A percentile compares a stretch with the other conserved stretches of the same genome.
phyloP scores from a whole-genome alignment of 306 rosid genomes.

The Boehmeria nivea region DNA sequence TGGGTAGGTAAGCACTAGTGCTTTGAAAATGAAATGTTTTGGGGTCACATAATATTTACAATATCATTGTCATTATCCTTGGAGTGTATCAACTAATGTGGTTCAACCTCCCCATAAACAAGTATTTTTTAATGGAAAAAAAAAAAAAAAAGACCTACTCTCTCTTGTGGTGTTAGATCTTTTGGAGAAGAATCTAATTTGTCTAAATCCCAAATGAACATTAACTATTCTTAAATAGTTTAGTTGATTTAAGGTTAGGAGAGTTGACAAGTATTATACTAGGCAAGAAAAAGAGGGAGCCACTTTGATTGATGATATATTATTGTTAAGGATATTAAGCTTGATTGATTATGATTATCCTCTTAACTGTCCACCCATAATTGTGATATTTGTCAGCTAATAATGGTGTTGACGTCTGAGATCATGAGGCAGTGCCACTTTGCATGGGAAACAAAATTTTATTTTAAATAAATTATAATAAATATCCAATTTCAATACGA shows the following conservation, averaged over 20 bases:
- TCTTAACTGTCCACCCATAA: conserved; percentile 12
- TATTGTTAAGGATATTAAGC: conserved; percentile 3
- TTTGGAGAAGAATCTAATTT: conserved; percentile 7
- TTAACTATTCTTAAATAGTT: background rate
- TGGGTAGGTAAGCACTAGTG: conserved; percentile 38
- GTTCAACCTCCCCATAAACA: conserved; percentile 25
- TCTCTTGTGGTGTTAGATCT: too few species aligned
- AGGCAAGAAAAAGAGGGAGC: background rate
- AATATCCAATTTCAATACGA: too few species aligned
- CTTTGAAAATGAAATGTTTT: background rate
- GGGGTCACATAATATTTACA: background rate
- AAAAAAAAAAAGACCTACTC: background rate
- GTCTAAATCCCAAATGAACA: background rate
- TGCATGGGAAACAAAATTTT: background rate
- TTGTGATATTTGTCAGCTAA: background rate
- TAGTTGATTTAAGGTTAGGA: conserved; percentile 7
- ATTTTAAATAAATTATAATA: too few species aligned
- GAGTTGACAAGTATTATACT: background rate
- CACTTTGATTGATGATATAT: conserved; percentile 6
- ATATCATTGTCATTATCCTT: conserved; percentile 19
- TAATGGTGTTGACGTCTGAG: background rate
- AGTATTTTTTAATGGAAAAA: too few species aligned
- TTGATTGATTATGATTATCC: background rate
- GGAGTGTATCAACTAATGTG: conserved; percentile 11
- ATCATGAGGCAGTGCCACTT: conserved; percentile 8